Conservation (phyloP, 2,329 filamentous ascomycete species). For the Phaeosphaeriaceae sp. region DNA sequence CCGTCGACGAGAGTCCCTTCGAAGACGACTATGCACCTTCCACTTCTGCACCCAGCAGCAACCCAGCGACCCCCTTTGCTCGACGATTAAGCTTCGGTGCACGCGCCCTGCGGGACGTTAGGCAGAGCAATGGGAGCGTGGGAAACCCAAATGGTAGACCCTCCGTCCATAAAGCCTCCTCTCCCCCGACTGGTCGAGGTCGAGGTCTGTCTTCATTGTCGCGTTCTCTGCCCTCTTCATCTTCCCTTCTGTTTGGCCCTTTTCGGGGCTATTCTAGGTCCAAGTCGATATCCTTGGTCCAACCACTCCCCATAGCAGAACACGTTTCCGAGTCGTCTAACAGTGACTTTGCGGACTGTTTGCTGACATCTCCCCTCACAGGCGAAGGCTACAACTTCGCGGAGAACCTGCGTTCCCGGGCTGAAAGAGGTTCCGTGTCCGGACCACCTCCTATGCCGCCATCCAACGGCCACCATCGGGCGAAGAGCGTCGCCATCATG, state of each 20-base stretch:
- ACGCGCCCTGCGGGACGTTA: constrained; percentile 76
- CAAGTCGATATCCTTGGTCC: constrained; percentile 32
- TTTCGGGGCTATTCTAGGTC: constrained; percentile 30
- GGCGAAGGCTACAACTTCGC: constrained; percentile 97
- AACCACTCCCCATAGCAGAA: constrained; percentile 39
- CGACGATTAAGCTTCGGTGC: constrained; percentile 91
- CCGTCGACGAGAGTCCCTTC: constrained; percentile 59
- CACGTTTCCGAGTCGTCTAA: constrained; percentile 40
- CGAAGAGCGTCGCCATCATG: constrained; percentile 71
- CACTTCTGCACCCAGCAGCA: constrained; percentile 62
- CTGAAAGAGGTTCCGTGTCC: constrained; percentile 74
- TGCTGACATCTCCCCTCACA: constrained; percentile 71
- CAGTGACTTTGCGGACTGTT: constrained; percentile 54
- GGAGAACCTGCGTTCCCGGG: constrained; percentile 90
- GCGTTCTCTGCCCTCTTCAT: constrained; percentile 38
- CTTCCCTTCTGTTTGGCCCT: constrained; percentile 29
- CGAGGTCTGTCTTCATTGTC: constrained; percentile 63
- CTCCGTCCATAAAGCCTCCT: constrained; percentile 58
- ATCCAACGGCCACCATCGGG: constrained; percentile 63
- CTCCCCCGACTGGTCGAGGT: constrained; percentile 62
- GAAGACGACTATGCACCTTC: constrained; percentile 63
- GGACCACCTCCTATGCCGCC: constrained; percentile 42
- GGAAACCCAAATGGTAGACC: constrained; percentile 70
- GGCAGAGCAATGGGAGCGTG: constrained; percentile 57
- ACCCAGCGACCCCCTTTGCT: constrained; percentile 75